Evolutionary conservation across 2,329 filamentous ascomycete species (phyloP).

Genomic region (Macrophomina pseudophaseolina): DNA sequence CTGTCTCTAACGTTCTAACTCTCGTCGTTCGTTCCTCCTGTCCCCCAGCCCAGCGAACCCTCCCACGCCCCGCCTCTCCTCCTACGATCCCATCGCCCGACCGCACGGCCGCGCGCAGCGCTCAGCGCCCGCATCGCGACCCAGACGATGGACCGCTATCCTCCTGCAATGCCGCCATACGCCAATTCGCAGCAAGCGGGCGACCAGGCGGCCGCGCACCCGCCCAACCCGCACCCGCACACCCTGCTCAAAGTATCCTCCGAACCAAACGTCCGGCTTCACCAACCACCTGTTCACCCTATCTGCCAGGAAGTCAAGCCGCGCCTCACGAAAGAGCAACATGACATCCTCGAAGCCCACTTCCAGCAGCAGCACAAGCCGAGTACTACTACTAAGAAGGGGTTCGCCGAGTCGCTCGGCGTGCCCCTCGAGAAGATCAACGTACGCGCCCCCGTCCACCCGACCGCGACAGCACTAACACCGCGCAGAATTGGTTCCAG

Average conservation of each 20-base stretch:
- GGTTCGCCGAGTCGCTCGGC: constrained; percentile 53
- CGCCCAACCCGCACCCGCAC: constrained; percentile 22
- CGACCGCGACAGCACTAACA: constrained; percentile 38
- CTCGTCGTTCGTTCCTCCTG: constrained; percentile 20
- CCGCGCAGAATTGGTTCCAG: constrained; percentile 58
- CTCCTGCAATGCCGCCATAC: constrained; percentile 20
- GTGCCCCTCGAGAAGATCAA: constrained; percentile 61
- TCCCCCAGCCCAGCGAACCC: background rate
- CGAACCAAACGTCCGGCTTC: constrained; percentile 26
- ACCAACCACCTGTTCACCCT: constrained; percentile 20
- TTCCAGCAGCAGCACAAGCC: constrained; percentile 57
- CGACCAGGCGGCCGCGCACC: constrained; percentile 17
- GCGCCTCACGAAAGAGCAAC: constrained; percentile 58
- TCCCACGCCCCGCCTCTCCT: background rate
- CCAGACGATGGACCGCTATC: constrained; percentile 19
- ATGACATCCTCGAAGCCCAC: constrained; percentile 57
- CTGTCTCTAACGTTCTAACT: constrained; percentile 25
- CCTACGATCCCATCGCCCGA: background rate
- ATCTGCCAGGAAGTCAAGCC: constrained; percentile 52
- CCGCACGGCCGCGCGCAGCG: constrained; percentile 4
- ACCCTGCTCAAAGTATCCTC: constrained; percentile 25
- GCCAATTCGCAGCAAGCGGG: constrained; percentile 15
- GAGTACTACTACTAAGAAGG: constrained; percentile 56
- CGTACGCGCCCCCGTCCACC: constrained; percentile 40
- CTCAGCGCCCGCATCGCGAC: background rate